Evolutionary conservation across 1,139 yeast genomes (phyloP).

Genomic region (Saccharomyces hybrid): DNA sequence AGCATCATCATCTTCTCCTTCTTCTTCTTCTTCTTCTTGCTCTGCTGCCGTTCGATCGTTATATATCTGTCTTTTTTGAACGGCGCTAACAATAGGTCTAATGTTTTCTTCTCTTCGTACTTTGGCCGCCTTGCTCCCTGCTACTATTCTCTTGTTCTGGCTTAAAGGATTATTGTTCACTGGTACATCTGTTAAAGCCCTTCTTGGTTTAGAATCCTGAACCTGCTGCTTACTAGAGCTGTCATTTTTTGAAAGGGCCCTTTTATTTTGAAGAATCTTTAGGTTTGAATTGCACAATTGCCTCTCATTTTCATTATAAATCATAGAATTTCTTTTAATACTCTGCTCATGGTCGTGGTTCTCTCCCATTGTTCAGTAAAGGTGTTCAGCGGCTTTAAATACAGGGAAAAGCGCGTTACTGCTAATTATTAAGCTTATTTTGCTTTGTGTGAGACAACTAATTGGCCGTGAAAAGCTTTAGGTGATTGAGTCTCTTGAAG

Average conservation of each 20-base stretch:
- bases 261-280: neutral
- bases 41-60: slow-evolving; percentile 6
- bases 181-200: slow-evolving; percentile 13
- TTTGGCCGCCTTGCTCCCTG: slow-evolving; percentile 6
- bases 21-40: slow-evolving; percentile 7
- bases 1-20: neutral
- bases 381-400: neutral
- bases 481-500: neutral
- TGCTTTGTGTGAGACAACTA: neutral
- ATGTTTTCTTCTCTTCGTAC: slow-evolving; percentile 17
- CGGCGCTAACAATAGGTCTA: slow-evolving; percentile 4
- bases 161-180: slow-evolving; percentile 6
- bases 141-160: neutral
- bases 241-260: neutral
- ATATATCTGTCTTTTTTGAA: slow-evolving; percentile 15
- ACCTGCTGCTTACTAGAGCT: neutral
- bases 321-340: neutral
- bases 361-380: neutral
- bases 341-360: neutral
- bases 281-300: neutral
- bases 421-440: neutral
- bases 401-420: neutral
- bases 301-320: neutral
- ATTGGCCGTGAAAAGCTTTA: neutral
- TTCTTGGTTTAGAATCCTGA: slow-evolving; percentile 2